Evolutionary conservation across 2,329 filamentous ascomycete genomes (phyloP), one percentile per base, ranked within the genome.

Genomic region (Cladophialophora exuberans): DNA sequence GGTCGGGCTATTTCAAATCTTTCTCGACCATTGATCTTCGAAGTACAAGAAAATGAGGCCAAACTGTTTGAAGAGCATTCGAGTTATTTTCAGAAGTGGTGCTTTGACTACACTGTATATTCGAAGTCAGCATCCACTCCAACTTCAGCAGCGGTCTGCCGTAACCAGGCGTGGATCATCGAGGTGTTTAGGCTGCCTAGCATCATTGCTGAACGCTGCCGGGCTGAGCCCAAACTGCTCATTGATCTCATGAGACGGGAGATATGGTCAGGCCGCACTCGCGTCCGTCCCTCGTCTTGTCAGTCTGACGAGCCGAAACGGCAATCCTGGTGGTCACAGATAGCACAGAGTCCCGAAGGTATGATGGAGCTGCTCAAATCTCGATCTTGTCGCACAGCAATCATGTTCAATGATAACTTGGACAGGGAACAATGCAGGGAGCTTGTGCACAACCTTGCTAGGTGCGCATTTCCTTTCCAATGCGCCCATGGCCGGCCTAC

Each of bases 161-260:
- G 31, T 17, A 28, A 18, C 15, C 18, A 31, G 26, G 26, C 22
- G n/a, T 39, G 68, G 50, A 31, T 13, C 30, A 59, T 89, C 1
- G 70, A 69, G 0, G 76, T 94, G 0, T 73, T 70, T 1, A 72
- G 76, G 2, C 76, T 97, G 0, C 93, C 93, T 0, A 79, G 82
- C 0, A 80, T 81, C 25, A 91, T 97, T 44, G 72, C 82, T 0
- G 89, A 95, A 65, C 82, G 92, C 41, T 96, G 91, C 69, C 81
- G 81, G 31, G 67, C 79, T 3, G 86, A 96, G 51, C 89, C 90
- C 0, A 79, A 81, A 5, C 71, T 96, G 1, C 73, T 93, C 1
- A 83, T 90, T 23, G 83, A 89, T 3, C 73, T 97, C 9, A 73
- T 97, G 6, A 84, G 92, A 6, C 79, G 80, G 4, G 89, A 96